These are phyloP conservation scores for Orychophragmus violaceus DNA, from an alignment of 345 rosid species.

Conservation along the genomic window DNA sequence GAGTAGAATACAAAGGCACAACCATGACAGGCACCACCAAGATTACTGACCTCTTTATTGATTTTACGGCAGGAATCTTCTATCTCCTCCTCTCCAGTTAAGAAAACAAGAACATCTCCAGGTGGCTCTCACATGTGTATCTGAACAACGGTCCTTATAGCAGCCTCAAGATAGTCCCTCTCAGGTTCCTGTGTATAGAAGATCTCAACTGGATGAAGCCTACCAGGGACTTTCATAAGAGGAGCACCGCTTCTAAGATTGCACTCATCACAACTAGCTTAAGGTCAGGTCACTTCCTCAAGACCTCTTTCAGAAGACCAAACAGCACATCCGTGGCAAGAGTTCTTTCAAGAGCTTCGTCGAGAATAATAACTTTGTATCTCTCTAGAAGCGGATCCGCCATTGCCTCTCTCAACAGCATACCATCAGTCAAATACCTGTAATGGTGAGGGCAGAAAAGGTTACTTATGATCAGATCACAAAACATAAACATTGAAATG, in stretches of 20 bases:
- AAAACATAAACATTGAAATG: background rate
- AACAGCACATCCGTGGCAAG: constrained; percentile 84
- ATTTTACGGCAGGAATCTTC: constrained; percentile 98
- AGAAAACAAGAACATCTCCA: constrained; percentile 92
- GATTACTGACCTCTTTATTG: constrained; percentile 57
- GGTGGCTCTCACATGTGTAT: constrained; percentile 71
- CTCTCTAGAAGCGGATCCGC: constrained; percentile 92
- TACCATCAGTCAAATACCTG: constrained; percentile 95
- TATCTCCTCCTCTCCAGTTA: constrained; percentile 96
- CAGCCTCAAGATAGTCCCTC: constrained; percentile 89
- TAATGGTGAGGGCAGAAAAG: background rate
- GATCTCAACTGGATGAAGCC: constrained; percentile 93
- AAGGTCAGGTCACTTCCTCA: constrained; percentile 69
- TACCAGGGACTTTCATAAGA: constrained; percentile 92
- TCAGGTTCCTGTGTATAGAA: constrained; percentile 92
- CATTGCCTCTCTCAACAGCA: constrained; percentile 98
- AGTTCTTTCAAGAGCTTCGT: constrained; percentile 95
- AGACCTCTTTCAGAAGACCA: constrained; percentile 90
- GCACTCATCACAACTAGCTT: constrained; percentile 99
- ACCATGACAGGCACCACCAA: constrained; percentile 81
- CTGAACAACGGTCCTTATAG: constrained; percentile 83
- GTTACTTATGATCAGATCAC: background rate
- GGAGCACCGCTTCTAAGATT: constrained; percentile 84
- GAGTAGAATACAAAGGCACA: constrained; percentile 89
- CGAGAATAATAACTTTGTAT: constrained; percentile 86